Evolutionary conservation across 2,329 filamentous ascomycete genomes (phyloP).

Genomic region (Fusarium sp.): DNA sequence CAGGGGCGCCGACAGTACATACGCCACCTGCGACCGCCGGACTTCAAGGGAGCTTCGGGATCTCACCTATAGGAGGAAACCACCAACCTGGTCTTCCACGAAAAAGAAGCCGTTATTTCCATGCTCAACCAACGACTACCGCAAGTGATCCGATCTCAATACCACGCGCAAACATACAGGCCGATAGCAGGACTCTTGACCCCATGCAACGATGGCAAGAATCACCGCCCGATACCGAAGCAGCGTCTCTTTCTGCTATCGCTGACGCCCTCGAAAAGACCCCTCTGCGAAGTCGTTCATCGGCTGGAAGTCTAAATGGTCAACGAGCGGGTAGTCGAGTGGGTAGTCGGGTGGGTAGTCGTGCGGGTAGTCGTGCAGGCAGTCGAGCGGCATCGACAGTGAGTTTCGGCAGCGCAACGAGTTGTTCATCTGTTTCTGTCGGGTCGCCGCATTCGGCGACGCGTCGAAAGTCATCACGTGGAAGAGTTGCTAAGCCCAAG

Average conservation of each 20-base stretch:
- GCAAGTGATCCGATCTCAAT: conserved; percentile 27
- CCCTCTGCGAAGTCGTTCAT: conserved; percentile 25
- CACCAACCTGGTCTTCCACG: conserved; percentile 25
- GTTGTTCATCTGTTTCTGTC: conserved; percentile 32
- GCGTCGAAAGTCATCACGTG: conserved; percentile 5
- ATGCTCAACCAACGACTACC: neutral
- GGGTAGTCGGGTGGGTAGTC: conserved; percentile 4
- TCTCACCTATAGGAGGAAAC: neutral
- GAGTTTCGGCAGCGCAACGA: conserved; percentile 39
- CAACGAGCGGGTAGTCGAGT: neutral
- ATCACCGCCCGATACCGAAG: conserved; percentile 43
- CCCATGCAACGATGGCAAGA: conserved; percentile 48
- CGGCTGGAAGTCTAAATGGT: conserved; percentile 22
- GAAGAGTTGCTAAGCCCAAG: conserved; percentile 30
- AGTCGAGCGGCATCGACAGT: conserved; percentile 34
- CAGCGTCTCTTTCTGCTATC: conserved; percentile 43
- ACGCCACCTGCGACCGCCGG: neutral
- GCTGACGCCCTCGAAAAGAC: conserved; percentile 31
- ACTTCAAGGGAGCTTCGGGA: neutral
- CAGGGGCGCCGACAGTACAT: neutral
- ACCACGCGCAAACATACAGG: neutral
- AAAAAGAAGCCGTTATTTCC: conserved; percentile 29
- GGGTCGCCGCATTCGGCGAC: conserved; percentile 13
- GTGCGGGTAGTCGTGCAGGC: conserved; percentile 17
- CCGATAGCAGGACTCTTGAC: conserved; percentile 13